Conservation (phyloP, 2,329 filamentous ascomycete genomes). For the Waltergamsia citrina region DNA sequence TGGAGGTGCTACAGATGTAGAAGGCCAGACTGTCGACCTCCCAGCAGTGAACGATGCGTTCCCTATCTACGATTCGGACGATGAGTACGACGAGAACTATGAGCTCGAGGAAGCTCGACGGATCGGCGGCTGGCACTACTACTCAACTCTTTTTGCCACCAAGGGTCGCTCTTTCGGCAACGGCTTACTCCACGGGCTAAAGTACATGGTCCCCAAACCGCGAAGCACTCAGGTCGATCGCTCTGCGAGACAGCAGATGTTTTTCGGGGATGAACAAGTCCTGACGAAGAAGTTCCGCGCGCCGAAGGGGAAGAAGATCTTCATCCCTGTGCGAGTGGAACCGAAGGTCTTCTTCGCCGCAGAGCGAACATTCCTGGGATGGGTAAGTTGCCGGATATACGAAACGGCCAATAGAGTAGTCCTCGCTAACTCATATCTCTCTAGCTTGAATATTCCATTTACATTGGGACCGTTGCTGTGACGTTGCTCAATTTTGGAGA, state of each 20-base stretch:
- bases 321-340: slow-evolving; percentile 91
- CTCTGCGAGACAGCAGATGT: slow-evolving; percentile 40
- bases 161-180: slow-evolving; percentile 33
- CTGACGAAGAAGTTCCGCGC: slow-evolving; percentile 56
- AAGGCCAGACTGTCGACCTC: slow-evolving; percentile 68
- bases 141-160: slow-evolving; percentile 44
- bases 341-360: slow-evolving; percentile 97
- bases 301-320: slow-evolving; percentile 80
- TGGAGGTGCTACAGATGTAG: slow-evolving; percentile 47
- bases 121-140: slow-evolving; percentile 70
- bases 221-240: slow-evolving; percentile 46
- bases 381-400: slow-evolving; percentile 45
- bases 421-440: slow-evolving; percentile 1
- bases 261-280: slow-evolving; percentile 46
- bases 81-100: slow-evolving; percentile 68
- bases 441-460: slow-evolving; percentile 90
- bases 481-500: slow-evolving; percentile 74
- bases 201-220: slow-evolving; percentile 45
- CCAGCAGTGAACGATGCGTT: slow-evolving; percentile 51
- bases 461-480: slow-evolving; percentile 79
- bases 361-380: slow-evolving; percentile 90
- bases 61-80: slow-evolving; percentile 77
- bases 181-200: slow-evolving; percentile 31
- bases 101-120: slow-evolving; percentile 69
- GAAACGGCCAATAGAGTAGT: neutral